These are phyloP conservation scores for Thalassiosira mediterranea DNA, from an alignment of 352 stramenopile genomes.

Conservation along the genomic window DNA sequence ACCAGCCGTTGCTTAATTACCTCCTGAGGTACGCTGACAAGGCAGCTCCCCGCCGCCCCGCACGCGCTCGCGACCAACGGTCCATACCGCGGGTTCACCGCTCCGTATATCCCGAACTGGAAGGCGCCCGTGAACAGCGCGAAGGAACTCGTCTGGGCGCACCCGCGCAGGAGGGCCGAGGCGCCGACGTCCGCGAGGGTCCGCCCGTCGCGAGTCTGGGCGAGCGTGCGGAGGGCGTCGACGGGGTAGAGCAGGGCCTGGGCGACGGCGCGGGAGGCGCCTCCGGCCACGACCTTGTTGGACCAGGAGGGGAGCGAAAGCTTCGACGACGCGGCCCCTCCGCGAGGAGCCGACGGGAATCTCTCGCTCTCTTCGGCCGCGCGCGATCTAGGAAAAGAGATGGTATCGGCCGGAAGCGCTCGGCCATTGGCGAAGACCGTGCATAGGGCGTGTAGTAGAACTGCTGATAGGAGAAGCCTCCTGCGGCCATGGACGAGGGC, in stretches of 20 bases:
- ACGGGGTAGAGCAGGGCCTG: slow-evolving; percentile 70
- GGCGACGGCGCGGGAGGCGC: slow-evolving; percentile 42
- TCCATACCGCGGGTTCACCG: slow-evolving; percentile 24
- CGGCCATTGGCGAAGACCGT: too few relatives aligned
- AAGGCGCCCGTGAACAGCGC: slow-evolving; percentile 66
- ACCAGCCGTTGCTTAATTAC: slow-evolving; percentile 78
- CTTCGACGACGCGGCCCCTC: not conserved
- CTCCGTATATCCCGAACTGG: slow-evolving; percentile 69
- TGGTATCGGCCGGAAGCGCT: too few relatives aligned
- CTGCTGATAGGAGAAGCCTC: too few relatives aligned
- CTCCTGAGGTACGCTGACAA: slow-evolving; percentile 72
- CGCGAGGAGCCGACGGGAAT: not conserved
- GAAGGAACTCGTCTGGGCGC: slow-evolving; percentile 63
- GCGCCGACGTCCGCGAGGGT: slow-evolving; percentile 62
- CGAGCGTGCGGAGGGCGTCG: slow-evolving; percentile 71
- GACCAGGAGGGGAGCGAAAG: not conserved
- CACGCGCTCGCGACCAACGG: slow-evolving; percentile 48
- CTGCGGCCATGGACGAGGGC: too few relatives aligned
- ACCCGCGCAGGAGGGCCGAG: slow-evolving; percentile 54
- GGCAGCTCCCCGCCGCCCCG: slow-evolving; percentile 56
- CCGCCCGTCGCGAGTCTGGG: slow-evolving; percentile 63
- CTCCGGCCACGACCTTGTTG: slow-evolving; percentile 55
- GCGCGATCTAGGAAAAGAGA: too few relatives aligned
- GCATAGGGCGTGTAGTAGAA: too few relatives aligned
- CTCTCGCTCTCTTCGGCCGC: too few relatives aligned